Base-by-base conservation (phyloP, 2,329 filamentous ascomycete species). In the Xylariales sp. region DNA sequence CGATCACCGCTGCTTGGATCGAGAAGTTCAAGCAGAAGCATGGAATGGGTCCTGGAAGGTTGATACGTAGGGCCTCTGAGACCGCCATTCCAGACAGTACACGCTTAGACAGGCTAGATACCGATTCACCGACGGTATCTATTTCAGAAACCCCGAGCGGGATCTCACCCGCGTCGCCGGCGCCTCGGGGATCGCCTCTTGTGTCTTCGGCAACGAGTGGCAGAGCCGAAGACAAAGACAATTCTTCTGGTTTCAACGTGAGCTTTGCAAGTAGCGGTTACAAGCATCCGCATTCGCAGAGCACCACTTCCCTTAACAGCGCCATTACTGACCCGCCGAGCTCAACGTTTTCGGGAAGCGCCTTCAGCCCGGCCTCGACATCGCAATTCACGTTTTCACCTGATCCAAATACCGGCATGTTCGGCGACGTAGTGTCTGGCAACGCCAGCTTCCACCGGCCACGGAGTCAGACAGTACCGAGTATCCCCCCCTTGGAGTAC, bases 11-110 rank as follows among this genome's bases (percentile, higher is more conserved):
- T 36, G 90, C 85, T 72, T 97, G 95, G 94, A 85, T 98, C 41
- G 93, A 97, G 76, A 97, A 96, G 78, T 98, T 98, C 84, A 97
- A 97, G 83, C 89, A 93, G 77, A 97, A 95, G 82, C 91, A 97
- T 78, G 89, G 81, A 36, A 81, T 88, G 63, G 82, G 74, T 16
- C 81, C 81, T 16, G 83, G 81, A 16, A 85, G 82, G 67, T 75
- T 89, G 45, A 82, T 84, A 69, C 82, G 88, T 52, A 81, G 88
- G 62, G 87, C 87, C 6, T 90, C 88, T 3, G 88, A 90, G 77
- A 86, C 89, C 45, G 94, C 93, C 77, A 91, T 94, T 62, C 87
- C 89, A 0, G 91, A 93, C 74, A 88, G 85, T 66, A 86, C 86
- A 30, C 86, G 87, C 62, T 81, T 87, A 70, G 87, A 85, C 69